Base-by-base conservation (phyloP, 2,329 filamentous ascomycete genomes). In the Aspergillus transmontanensis region DNA sequence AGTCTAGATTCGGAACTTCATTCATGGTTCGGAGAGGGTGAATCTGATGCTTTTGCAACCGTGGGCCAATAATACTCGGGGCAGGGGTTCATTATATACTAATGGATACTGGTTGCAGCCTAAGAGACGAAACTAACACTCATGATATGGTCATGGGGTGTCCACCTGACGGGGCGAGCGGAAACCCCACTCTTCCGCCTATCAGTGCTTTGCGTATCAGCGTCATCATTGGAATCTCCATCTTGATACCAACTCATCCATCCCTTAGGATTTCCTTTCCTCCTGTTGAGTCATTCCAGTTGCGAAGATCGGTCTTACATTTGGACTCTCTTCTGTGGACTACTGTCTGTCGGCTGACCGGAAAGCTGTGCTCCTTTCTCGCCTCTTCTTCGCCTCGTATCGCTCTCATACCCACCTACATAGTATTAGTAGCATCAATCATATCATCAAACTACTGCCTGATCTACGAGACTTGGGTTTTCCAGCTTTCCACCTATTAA, bases 101-200 rank as follows among this genome's bases (percentile, higher is more conserved):
- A 28, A 28, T 23, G 51, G 34, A 26, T 46, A 46, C 23, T 12
- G 45, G 51, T 39, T 55, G n/a, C 32, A 55, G 32, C 32, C 34
- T 19, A 41, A 36, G 51, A 11, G 26, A n/a, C 39, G 7, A n/a
- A 41, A 41, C 16, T n/a, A 41, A 41, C 19, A n/a, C 51, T 55
- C 30, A 55, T 55, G 51, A 55, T 57, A 51, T 32, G 48, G 48
- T 51, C 48, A 51, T 51, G 48, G 57, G n/a, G 57, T 61, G 57
- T 64, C 62, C 65, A 68, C 65, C 61, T 66, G 65, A 67, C 64
- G 63, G 65, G 48, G 28, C 48, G 63, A 28, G 28, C 48, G 48
- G 59, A 60, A 34, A 57, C 68, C 68, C 68, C 68, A 66, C 68
- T 64, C 62, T 51, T 60, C 63, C 30, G 57, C 64, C 64, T 66